Conservation (phyloP, 345 rosid genomes). For the Trapa incisa region DNA sequence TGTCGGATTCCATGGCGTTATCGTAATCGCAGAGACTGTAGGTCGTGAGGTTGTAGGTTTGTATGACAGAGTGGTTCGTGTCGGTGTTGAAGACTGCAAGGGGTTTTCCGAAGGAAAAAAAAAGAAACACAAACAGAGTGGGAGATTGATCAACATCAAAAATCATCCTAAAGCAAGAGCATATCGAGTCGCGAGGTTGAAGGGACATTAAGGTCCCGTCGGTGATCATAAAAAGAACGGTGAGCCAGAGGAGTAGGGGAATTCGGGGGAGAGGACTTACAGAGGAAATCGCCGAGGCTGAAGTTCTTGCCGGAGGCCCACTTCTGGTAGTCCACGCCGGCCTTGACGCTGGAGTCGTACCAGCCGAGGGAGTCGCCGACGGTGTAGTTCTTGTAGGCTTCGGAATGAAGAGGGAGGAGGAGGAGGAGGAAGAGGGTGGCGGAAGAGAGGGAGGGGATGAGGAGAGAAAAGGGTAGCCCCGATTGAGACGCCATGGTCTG, state of each 20-base stretch:
- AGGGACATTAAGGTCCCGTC: neutral
- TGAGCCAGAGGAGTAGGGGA: neutral
- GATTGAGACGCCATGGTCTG: no score
- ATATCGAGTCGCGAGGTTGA: neutral
- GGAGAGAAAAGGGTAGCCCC: no score
- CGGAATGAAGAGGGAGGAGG: no score
- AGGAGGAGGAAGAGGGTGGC: no score
- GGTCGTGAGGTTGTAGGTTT: conserved; percentile 65
- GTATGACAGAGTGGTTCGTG: conserved; percentile 75
- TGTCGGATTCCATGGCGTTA: conserved; percentile 36
- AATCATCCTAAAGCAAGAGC: neutral
- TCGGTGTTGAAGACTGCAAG: conserved; percentile 83
- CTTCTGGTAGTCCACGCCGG: conserved; percentile 55
- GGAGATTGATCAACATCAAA: neutral
- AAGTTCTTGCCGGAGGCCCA: conserved; percentile 69
- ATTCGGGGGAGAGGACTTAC: conserved; percentile 27
- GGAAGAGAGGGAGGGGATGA: no score
- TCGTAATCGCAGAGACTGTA: conserved; percentile 60
- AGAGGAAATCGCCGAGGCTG: conserved; percentile 84
- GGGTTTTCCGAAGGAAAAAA: neutral
- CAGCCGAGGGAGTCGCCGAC: no score
- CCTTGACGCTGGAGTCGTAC: conserved; percentile 22
- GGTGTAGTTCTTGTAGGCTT: no score
- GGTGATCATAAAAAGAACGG: neutral
- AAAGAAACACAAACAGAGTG: no score